Evolutionary conservation across 257 asterid genomes (phyloP).

Genomic region (Cruciata laevipes): DNA sequence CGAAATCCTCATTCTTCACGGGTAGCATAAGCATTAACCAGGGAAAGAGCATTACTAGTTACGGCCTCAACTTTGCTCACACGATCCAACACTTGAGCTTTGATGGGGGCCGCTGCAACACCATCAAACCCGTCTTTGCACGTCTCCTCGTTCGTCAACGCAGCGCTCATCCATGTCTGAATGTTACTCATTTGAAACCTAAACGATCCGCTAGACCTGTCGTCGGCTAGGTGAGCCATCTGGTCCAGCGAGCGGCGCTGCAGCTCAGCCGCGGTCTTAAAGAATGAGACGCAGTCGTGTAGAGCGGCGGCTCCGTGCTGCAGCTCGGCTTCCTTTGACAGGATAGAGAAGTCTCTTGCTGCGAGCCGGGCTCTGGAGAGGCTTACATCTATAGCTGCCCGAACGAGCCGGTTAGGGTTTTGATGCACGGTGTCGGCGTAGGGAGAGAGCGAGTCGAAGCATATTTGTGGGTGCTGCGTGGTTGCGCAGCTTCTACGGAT

Average conservation of each 20-base stretch:
- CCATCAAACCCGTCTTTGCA: slow-evolving; percentile 79
- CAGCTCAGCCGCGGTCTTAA: neutral
- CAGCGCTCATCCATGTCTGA: slow-evolving; percentile 98
- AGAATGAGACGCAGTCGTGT: neutral
- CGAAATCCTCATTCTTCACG: too few species aligned
- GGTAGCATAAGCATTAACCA: slow-evolving; percentile 49
- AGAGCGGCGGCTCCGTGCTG: neutral
- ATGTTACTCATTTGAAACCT: slow-evolving; percentile 69
- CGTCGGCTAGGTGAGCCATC: neutral
- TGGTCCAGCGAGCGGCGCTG: neutral
- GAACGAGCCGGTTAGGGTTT: neutral
- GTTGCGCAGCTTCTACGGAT: neutral
- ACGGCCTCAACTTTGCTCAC: slow-evolving; percentile 41
- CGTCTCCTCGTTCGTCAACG: slow-evolving; percentile 81
- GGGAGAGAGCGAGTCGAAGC: neutral
- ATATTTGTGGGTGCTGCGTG: neutral
- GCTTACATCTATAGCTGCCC: neutral
- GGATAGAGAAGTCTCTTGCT: neutral
- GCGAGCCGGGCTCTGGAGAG: neutral
- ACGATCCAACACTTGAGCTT: slow-evolving; percentile 39
- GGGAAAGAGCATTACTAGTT: slow-evolving; percentile 80
- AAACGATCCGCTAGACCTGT: slow-evolving; percentile 14
- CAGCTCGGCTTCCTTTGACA: neutral
- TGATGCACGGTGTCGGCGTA: neutral
- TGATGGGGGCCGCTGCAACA: slow-evolving; percentile 36